A percentile compares a stretch with the other conserved stretches of the same genome.
phyloP scores from a whole-genome alignment of 441 rosid species.

The Pelargonium citronellum region DNA sequence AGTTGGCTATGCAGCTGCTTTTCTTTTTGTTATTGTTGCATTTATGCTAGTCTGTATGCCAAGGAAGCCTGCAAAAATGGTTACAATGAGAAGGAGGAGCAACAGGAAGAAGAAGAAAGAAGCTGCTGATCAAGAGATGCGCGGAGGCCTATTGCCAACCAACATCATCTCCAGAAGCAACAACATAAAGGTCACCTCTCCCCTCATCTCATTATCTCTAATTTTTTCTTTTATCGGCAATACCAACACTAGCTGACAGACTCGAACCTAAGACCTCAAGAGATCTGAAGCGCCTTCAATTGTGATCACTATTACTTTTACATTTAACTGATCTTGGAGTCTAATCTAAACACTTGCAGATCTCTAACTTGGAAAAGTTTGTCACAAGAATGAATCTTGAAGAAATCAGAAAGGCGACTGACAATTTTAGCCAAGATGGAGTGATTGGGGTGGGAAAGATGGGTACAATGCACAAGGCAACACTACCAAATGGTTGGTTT shows the following conservation, averaged over 20 bases:
- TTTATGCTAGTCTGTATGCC: background rate
- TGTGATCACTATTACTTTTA: no score
- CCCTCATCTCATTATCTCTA: background rate
- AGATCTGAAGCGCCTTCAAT: no score
- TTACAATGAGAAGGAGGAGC: background rate
- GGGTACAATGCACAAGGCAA: conserved; percentile 20
- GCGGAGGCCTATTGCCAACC: background rate
- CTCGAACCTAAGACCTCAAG: no score
- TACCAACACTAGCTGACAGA: no score
- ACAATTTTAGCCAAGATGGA: conserved; percentile 19
- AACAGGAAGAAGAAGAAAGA: background rate
- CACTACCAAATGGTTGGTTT: background rate
- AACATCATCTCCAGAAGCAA: background rate
- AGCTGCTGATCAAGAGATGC: background rate
- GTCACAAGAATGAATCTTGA: conserved; percentile 14
- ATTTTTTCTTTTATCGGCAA: no score
- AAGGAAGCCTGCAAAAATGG: background rate
- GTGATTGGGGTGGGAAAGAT: conserved; percentile 21
- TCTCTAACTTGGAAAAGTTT: conserved; percentile 16
- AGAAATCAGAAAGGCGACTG: conserved; percentile 22
- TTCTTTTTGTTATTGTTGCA: background rate
- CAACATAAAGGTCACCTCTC: conserved; percentile 8
- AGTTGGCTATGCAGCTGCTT: conserved; percentile 16
- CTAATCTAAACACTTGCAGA: conserved; percentile 3
- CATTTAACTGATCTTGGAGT: background rate